Percentiles rank a stretch among this genome's conserved stretches.
These are phyloP conservation scores for Chaetomiaceae sp. DNA, from an alignment of 2,329 filamentous ascomycete species.

Conservation along the genomic window DNA sequence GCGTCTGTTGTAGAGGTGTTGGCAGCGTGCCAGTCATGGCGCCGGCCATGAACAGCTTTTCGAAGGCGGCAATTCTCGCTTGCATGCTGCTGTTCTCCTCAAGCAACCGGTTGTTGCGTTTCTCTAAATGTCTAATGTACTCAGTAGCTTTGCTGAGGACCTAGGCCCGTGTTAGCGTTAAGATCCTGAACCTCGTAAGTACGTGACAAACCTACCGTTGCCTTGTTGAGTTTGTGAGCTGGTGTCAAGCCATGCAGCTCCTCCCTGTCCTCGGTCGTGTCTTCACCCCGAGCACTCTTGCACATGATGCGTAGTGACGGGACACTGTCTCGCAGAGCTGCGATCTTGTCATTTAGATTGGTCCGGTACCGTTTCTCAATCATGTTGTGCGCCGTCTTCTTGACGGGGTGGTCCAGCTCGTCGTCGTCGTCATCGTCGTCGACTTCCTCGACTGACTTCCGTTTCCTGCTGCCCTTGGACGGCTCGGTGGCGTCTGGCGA, in stretches of 20 bases:
- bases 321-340: conserved; percentile 84
- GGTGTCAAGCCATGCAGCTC: conserved; percentile 78
- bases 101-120: conserved; percentile 74
- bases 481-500: conserved; percentile 54
- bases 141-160: conserved; percentile 92
- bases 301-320: conserved; percentile 83
- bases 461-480: conserved; percentile 56
- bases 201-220: conserved; percentile 56
- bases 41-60: conserved; percentile 74
- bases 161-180: conserved; percentile 34
- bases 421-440: conserved; percentile 56
- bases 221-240: conserved; percentile 94
- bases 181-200: neutral
- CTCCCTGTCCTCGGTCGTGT: conserved; percentile 69
- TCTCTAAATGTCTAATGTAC: conserved; percentile 91
- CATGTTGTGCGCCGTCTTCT: conserved; percentile 97
- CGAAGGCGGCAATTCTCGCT: conserved; percentile 67
- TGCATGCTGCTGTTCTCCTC: conserved; percentile 81
- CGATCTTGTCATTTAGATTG: conserved; percentile 96
- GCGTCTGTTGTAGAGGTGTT: conserved; percentile 51
- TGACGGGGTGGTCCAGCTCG: conserved; percentile 52
- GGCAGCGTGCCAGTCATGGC: conserved; percentile 60
- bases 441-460: conserved; percentile 62
- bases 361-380: conserved; percentile 96
- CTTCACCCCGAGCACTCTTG: conserved; percentile 64